phyloP scores from a whole-genome alignment of 179 eudicot species.

The Corrigiola litoralis region DNA sequence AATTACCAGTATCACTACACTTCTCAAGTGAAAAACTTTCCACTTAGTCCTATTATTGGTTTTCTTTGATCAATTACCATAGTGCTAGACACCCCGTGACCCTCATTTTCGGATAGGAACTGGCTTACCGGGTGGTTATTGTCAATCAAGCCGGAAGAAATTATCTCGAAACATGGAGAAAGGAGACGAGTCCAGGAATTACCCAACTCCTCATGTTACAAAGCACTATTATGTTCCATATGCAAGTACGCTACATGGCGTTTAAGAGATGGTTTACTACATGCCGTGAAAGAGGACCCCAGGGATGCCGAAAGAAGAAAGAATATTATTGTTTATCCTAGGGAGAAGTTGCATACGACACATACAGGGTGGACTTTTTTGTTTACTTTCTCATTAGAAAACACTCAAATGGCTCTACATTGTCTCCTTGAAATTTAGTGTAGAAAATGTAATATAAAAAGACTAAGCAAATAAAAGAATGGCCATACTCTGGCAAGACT shows the following conservation, averaged over 20 bases:
- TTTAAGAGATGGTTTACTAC: slow-evolving; percentile 17
- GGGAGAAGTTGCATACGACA: slow-evolving; percentile 25
- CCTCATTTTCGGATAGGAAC: too few species aligned
- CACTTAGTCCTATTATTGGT: background rate
- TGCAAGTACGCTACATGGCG: background rate
- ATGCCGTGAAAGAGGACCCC: slow-evolving; percentile 30
- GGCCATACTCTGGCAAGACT: slow-evolving; percentile 9
- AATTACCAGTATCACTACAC: background rate
- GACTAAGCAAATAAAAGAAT: too few species aligned
- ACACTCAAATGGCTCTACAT: slow-evolving; percentile 24
- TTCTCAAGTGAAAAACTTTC: background rate
- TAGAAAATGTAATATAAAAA: slow-evolving; percentile 25
- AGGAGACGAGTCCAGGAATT: slow-evolving; percentile 17
- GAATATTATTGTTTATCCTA: slow-evolving; percentile 20
- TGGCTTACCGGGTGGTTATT: too few species aligned
- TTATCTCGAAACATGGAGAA: slow-evolving; percentile 19
- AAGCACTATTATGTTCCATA: background rate
- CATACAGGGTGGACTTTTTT: slow-evolving; percentile 12
- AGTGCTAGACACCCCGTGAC: too few species aligned
- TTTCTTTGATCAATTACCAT: too few species aligned
- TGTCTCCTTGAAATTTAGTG: slow-evolving; percentile 20
- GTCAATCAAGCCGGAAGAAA: too few species aligned
- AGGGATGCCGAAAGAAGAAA: slow-evolving; percentile 20
- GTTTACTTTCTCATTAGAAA: slow-evolving; percentile 11
- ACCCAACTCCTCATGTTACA: background rate